A percentile compares a stretch with the other conserved stretches of the same genome.
These are phyloP conservation scores for Primulina tabacum DNA, from an alignment of 257 asterid genomes.

Conservation along the genomic window DNA sequence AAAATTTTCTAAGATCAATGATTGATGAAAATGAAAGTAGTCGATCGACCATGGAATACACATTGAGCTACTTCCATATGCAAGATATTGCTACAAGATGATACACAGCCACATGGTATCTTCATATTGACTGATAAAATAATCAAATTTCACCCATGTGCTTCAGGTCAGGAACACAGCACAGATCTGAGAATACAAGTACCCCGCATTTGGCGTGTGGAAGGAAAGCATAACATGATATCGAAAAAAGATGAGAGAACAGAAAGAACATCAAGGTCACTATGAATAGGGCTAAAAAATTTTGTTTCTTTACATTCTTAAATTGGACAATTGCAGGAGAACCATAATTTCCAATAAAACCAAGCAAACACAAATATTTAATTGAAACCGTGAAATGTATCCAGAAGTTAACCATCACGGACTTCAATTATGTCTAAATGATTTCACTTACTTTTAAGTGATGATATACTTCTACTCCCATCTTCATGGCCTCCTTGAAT, in stretches of 20 bases:
- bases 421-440: neutral
- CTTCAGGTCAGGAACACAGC: neutral
- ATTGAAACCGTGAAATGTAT: neutral
- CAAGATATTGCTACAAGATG: neutral
- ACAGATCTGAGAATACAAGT: neutral
- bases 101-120: neutral
- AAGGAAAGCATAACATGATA: neutral
- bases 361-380: too few relatives aligned
- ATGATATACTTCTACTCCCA: conserved; percentile 99
- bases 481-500: conserved; percentile 97
- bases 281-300: neutral
- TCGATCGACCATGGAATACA: neutral
- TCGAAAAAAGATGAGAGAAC: neutral
- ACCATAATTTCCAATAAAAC: conserved; percentile 7
- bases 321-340: neutral
- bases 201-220: neutral
- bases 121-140: too few relatives aligned
- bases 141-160: neutral
- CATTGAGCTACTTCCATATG: neutral
- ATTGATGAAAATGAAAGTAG: neutral
- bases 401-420: neutral
- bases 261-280: neutral
- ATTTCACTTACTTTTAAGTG: conserved; percentile 62
- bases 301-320: neutral
- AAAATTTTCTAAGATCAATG: neutral